Evolutionary conservation across 2,329 filamentous ascomycete genomes (phyloP), one percentile per base, ranked within the genome.

Genomic region (Xylariaceae sp.): DNA sequence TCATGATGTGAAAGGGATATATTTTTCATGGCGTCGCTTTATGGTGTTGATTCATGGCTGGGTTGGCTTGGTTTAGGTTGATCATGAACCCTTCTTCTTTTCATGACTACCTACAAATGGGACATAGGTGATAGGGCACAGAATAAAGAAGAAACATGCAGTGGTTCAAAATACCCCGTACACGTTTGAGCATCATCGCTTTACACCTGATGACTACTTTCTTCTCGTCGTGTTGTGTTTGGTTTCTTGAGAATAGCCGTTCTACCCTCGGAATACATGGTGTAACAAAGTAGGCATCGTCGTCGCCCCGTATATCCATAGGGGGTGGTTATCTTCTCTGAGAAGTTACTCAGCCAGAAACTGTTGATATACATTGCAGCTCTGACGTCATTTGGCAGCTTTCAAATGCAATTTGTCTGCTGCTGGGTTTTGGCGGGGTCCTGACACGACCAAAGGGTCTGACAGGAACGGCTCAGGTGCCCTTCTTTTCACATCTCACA

Each of bases 1-100:
- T 53, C 39, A 45, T 28, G 33, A 21, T 56, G 49, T 51, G 33
- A 56, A 50, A 55, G 37, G 36, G 53, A 46, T 60, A 41, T 56
- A 40, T 29, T 54, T 26, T 46, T 44, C 45, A n/a, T n/a, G n/a
- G n/a, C n/a, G n/a, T 37, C 40, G 39, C 44, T 48, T 19, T 9
- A 11, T 5, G 59, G 59, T 47, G 43, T 49, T 14, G 36, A 33
- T 34, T 53, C n/a, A 33, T 33, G 34, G 21, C 28, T 39, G 36
- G 49, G 41, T 36, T 45, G 44, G 34, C n/a, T n/a, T n/a, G n/a
- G n/a, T 12, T 47, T 31, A 41, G 50, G 40, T 28, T 31, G 41
- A 48, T 14, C 24, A 52, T 11, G 29, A 60, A 21, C 19, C 24
- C 9, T 6, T 24, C 31, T 45, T 40, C 34, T 47, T n/a, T n/a